These are phyloP conservation scores for Pythium plurisporium DNA, from an alignment of 352 stramenopile genomes.

Conservation along the genomic window DNA sequence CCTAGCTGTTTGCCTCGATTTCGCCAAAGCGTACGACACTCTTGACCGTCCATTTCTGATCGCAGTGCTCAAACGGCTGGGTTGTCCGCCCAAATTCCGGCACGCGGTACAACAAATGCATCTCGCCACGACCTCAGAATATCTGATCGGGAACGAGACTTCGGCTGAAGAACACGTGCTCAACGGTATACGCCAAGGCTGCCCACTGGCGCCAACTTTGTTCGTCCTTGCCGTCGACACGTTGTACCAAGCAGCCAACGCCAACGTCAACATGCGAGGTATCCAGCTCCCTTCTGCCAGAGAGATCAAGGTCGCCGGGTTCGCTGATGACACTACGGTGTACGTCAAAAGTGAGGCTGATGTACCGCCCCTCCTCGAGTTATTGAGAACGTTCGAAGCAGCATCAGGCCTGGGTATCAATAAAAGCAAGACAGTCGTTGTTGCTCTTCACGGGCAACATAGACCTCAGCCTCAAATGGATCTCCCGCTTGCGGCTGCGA, in stretches of 20 bases:
- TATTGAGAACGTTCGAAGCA: background rate
- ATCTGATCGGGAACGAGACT: background rate
- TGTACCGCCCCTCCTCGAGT: background rate
- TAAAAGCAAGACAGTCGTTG: background rate
- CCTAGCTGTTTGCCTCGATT: background rate
- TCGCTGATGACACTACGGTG: background rate
- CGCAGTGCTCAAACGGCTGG: background rate
- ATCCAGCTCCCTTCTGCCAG: background rate
- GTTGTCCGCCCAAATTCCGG: background rate
- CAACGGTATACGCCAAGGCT: slow-evolving; percentile 8
- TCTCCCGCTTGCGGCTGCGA: background rate
- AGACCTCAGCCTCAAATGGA: background rate
- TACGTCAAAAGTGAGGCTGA: background rate
- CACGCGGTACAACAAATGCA: background rate
- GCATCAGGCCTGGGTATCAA: background rate
- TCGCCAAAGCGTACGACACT: background rate
- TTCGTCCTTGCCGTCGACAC: slow-evolving; percentile 5
- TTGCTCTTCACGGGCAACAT: background rate
- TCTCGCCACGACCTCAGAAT: background rate
- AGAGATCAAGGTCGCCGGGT: background rate
- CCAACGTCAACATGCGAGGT: background rate
- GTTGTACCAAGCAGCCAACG: background rate
- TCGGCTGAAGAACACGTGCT: background rate
- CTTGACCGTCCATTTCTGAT: background rate
- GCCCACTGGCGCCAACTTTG: background rate